Base-by-base conservation (phyloP, 1,139 yeast species). In the Saccharomyces hybrid region DNA sequence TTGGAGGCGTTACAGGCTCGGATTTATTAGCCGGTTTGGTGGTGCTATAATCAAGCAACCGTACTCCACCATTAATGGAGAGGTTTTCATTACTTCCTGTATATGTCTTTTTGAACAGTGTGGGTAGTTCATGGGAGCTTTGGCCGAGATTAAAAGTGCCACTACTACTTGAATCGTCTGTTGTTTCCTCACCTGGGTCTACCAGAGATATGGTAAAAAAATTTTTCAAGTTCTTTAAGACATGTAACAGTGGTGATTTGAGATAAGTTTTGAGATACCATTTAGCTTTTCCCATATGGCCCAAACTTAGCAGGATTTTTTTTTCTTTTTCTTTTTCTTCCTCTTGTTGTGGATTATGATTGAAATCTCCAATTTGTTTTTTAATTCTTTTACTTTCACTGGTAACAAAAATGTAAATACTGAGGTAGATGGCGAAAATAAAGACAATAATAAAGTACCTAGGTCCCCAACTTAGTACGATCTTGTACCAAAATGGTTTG, bases 391-490 rank as follows among this genome's bases (percentile, higher is more conserved):
- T 76, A 62, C 84, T 79, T 63, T 85, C 85, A 48, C 74, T 72
- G 60, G 83, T 77, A 34, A 90, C 95, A 65, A 85, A 88, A 58
- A 82, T 71, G 71, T 90, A 90, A 56, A 90, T 85, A 52, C 84
- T 75, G 50, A 82, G 74, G 70, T 90, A 90, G 50, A 88, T 80
- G 26, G 78, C 71, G 53, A 88, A 66, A 62, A 90, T 87, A 34
- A 79, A 67, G 13, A 86, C 67, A 57, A 87, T 77, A 53, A 90
- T 80, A 55, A 81, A 68, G 67, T 83, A 89, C 48, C 97, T 76
- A 2, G 96, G 93, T 1, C 82, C 84, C 96, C 96, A 90, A 59
- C 91, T 81, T 51, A 90, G 73, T 1, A 78, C 90, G 50, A 86
- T 67, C 55, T 90, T 76, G 66, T 83, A 84, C 95, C 95, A 89